These are phyloP conservation scores for Claviceps africana DNA, from an alignment of 2,329 filamentous ascomycete genomes.

Conservation along the genomic window DNA sequence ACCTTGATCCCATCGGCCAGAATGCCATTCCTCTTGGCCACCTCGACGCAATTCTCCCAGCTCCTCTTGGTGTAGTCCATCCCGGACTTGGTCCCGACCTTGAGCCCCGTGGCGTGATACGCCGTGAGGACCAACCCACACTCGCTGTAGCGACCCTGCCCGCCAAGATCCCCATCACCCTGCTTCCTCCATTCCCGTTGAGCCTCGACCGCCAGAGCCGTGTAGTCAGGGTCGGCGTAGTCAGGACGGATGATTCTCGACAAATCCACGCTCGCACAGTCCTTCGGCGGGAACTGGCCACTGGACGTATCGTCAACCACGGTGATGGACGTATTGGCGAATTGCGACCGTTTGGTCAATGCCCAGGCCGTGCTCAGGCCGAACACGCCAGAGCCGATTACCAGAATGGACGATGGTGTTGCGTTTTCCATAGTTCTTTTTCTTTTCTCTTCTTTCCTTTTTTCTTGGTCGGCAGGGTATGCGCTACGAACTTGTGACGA, in stretches of 20 bases:
- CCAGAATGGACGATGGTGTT: constrained; percentile 41
- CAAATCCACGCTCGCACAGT: constrained; percentile 47
- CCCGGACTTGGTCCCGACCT: constrained; percentile 26
- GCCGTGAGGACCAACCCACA: constrained; percentile 53
- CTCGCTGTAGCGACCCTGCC: constrained; percentile 55
- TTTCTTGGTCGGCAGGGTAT: too few species aligned
- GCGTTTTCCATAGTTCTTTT: constrained; percentile 19
- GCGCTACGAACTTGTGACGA: not conserved
- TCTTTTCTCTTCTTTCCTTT: too few species aligned
- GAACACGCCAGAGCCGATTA: constrained; percentile 55
- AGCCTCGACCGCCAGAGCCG: constrained; percentile 56
- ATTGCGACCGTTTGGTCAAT: constrained; percentile 47
- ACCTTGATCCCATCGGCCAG: constrained; percentile 27
- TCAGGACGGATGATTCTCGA: constrained; percentile 57
- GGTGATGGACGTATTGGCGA: constrained; percentile 40
- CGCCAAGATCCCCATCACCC: constrained; percentile 41
- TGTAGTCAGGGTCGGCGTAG: constrained; percentile 70
- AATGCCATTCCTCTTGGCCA: constrained; percentile 26
- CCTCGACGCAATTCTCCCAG: constrained; percentile 43
- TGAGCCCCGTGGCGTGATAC: constrained; percentile 24
- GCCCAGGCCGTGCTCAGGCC: constrained; percentile 50
- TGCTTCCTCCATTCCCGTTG: constrained; percentile 53
- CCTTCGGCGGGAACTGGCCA: constrained; percentile 43
- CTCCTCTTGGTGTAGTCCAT: constrained; percentile 46
- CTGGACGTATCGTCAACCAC: constrained; percentile 40